Conservation (phyloP, 352 stramenopile genomes). For the Phytophthora macrochlamydospora region DNA sequence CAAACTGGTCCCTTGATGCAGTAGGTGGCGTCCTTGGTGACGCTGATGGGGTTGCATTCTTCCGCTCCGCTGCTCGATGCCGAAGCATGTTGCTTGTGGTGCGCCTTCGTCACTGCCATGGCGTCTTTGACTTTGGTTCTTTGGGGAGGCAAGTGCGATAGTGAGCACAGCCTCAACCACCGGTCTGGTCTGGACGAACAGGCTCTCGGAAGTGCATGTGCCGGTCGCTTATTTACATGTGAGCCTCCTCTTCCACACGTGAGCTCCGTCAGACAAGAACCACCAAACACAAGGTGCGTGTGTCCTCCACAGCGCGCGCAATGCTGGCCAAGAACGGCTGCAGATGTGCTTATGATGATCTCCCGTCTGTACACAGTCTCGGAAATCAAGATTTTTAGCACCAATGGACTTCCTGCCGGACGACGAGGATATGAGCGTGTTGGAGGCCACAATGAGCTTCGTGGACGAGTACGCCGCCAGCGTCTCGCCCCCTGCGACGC, state of each 20-base stretch:
- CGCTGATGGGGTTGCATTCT: constrained; percentile 37
- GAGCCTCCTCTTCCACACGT: constrained; percentile 4
- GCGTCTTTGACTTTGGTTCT: background rate
- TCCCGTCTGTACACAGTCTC: too few species aligned
- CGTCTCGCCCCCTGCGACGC: constrained; percentile 1
- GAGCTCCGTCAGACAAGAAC: constrained; percentile 22
- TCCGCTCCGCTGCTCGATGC: background rate
- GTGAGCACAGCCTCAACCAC: constrained; percentile 1
- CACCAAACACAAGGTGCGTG: constrained; percentile 2
- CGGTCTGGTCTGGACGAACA: background rate
- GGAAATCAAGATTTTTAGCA: too few species aligned
- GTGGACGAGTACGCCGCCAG: constrained; percentile 21
- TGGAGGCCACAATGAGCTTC: constrained; percentile 32
- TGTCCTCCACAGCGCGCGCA: too few species aligned
- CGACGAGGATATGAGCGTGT: constrained; percentile 21
- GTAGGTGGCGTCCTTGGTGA: constrained; percentile 51
- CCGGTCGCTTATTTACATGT: background rate
- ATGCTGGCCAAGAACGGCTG: too few species aligned
- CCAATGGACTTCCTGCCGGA: constrained; percentile 25
- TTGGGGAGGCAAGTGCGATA: constrained; percentile 14
- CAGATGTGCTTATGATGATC: too few species aligned
- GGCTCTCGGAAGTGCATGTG: background rate
- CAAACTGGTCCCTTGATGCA: constrained; percentile 52
- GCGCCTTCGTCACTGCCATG: background rate
- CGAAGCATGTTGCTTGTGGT: constrained; percentile 11